A percentile compares a stretch with the other conserved stretches of the same genome.
Evolutionary conservation across 805 yeast genomes (phyloP).

Genomic region (Nakazawaea wickerhamii): DNA sequence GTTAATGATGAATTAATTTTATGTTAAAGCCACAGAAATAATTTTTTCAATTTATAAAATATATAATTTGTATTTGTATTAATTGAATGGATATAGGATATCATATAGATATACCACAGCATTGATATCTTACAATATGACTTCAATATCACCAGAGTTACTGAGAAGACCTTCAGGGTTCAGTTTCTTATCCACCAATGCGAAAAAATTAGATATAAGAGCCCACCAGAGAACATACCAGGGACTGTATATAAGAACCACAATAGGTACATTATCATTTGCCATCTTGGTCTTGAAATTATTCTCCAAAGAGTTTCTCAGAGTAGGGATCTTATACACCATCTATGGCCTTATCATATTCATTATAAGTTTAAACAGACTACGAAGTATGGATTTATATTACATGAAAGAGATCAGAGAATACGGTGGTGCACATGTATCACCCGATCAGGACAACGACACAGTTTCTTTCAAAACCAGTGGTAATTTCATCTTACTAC

Average conservation of each 20-base stretch:
- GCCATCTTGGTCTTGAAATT: conserved; percentile 58
- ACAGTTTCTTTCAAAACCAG: conserved; percentile 48
- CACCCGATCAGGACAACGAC: conserved; percentile 28
- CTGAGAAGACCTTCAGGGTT: conserved; percentile 28
- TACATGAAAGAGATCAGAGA: conserved; percentile 17
- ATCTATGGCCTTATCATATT: conserved; percentile 48
- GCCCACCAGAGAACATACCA: conserved; percentile 83
- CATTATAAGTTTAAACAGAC: conserved; percentile 30
- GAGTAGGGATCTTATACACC: conserved; percentile 63
- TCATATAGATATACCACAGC: too few relatives aligned
- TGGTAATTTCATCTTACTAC: conserved; percentile 53
- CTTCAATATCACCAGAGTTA: background rate
- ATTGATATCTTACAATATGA: too few relatives aligned
- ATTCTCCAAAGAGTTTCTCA: conserved; percentile 57
- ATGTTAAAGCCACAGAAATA: too few relatives aligned
- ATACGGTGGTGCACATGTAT: conserved; percentile 8
- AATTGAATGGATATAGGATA: too few relatives aligned
- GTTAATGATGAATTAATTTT: background rate
- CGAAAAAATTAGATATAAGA: conserved; percentile 43
- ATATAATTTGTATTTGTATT: too few relatives aligned
- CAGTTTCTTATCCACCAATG: conserved; percentile 30
- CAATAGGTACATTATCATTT: conserved; percentile 63
- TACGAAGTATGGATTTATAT: conserved; percentile 27
- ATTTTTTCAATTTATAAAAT: too few relatives aligned
- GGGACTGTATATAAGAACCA: conserved; percentile 75